Base-by-base conservation (phyloP, 768 basidiomycete species). In the Mrakia frigida region DNA sequence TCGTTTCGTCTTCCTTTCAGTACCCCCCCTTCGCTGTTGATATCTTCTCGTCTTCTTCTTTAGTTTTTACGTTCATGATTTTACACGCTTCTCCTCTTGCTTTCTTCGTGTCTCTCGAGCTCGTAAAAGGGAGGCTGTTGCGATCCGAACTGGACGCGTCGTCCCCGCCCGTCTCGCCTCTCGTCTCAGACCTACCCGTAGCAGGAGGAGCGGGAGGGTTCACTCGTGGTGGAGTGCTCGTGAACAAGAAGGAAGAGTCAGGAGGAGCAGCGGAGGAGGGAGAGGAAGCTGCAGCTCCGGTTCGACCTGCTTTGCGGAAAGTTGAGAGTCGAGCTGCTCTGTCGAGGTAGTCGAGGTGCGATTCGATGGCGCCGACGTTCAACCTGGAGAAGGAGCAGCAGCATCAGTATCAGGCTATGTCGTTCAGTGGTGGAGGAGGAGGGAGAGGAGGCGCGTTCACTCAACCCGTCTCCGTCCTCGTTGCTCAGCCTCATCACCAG, bases 1-100 rank as follows among this genome's bases (percentile, higher is more conserved):
- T 6, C 28, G 56, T 18, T 16, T 63, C 33, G 31, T 28, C 14
- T 33, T 6, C 59, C 16, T 11, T 37, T 37, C 31, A 33, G n/a
- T n/a, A 28, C 59, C 61, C 31, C 61, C 31, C n/a, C 61, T 63
- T 63, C 61, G 28, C 16, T 63, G 61, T 63, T 63, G 28, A 63
- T 63, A 63, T 63, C 61, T 63, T 63, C 16, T 35, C 61, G 16
- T 23, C 16, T 37, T 6, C 3, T 10, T 1, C 31, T 37, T 25
- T 31, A 63, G 31, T 18, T 21, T 37, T 63, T 63, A 63, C 61
- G 61, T 63, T 63, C 61, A 63, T 63, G 61, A 63, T 37, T 23
- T 33, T 37, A 63, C 21, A 63, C 61, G 61, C 31, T 35, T 63
- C 18, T 63, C n/a, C 11, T 31, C 56, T 23, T 23, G 23, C 11